These are phyloP conservation scores for Kazachstania psychrophila DNA, from an alignment of 805 yeast species.

Conservation along the genomic window DNA sequence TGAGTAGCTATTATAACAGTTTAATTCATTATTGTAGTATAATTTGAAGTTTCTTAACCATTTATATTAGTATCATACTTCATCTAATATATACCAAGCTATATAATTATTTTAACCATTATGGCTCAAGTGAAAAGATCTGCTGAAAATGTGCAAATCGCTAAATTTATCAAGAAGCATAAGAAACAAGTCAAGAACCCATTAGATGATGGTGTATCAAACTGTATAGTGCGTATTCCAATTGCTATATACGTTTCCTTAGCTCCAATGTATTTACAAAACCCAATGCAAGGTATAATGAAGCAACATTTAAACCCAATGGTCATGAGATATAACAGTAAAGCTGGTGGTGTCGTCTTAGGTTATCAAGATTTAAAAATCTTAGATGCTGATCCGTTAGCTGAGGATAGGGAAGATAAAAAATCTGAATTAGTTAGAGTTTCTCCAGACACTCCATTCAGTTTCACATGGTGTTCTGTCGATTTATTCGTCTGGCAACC, in stretches of 20 bases:
- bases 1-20: background rate
- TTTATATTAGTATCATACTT: too few species aligned
- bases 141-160: conserved; percentile 13
- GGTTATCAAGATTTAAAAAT: conserved; percentile 63
- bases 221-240: conserved; percentile 28
- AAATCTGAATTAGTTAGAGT: conserved; percentile 47
- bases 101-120: too few species aligned
- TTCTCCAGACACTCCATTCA: conserved; percentile 74
- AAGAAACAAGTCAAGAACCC: conserved; percentile 24
- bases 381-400: conserved; percentile 35
- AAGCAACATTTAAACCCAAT: conserved; percentile 85
- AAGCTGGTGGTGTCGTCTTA: conserved; percentile 74
- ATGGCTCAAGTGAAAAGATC: conserved; percentile 23
- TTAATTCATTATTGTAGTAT: background rate
- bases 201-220: conserved; percentile 23
- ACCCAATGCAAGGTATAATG: conserved; percentile 71
- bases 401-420: conserved; percentile 33
- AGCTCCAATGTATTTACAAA: conserved; percentile 68
- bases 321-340: conserved; percentile 68
- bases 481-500: conserved; percentile 89
- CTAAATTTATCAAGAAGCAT: conserved; percentile 23
- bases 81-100: too few species aligned
- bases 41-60: too few species aligned
- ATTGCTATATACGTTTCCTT: conserved; percentile 64
- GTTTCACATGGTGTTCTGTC: conserved; percentile 78